Percentiles rank a stretch among this genome's conserved stretches.
phyloP scores from a whole-genome alignment of 2,329 filamentous ascomycete species.

The Acephala macrosclerotiorum region DNA sequence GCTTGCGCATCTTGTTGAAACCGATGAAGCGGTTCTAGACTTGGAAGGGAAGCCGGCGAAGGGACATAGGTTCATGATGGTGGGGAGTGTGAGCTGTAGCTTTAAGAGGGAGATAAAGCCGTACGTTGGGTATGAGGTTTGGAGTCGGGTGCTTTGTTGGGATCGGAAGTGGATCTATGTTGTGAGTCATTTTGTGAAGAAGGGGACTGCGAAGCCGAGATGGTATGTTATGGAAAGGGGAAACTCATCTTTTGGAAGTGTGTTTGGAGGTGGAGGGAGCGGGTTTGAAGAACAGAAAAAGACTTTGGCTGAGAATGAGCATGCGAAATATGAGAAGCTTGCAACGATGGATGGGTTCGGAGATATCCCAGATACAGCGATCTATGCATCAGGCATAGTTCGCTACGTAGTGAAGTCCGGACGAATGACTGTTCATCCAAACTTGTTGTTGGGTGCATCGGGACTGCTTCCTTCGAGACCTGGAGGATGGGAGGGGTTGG shows the following conservation, averaged over 20 bases:
- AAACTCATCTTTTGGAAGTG: not conserved
- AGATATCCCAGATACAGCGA: conserved; percentile 32
- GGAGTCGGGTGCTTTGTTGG: conserved; percentile 73
- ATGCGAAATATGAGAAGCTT: not conserved
- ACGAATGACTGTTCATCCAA: conserved; percentile 81
- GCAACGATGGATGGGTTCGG: not conserved
- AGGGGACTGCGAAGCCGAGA: conserved; percentile 60
- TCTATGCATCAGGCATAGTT: conserved; percentile 73
- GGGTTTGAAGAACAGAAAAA: not conserved
- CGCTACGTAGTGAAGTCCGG: conserved; percentile 78
- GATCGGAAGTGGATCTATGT: conserved; percentile 83
- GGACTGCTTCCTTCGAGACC: conserved; percentile 79
- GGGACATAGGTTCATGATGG: not conserved
- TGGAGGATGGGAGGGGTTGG: conserved; percentile 62
- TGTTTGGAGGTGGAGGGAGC: not conserved
- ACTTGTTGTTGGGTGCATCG: conserved; percentile 74
- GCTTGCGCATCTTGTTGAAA: not conserved
- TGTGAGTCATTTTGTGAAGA: conserved; percentile 72
- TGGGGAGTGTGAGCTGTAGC: conserved; percentile 74
- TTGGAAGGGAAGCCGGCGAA: conserved; percentile 45
- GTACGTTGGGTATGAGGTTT: conserved; percentile 73
- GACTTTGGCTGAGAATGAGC: not conserved
- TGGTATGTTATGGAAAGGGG: conserved; percentile 43
- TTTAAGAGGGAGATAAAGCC: conserved; percentile 76
- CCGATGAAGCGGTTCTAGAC: conserved; percentile 43